Evolutionary conservation across 1,284 basidiomycete genomes (phyloP).

Genomic region (Trichosporon ovoides): DNA sequence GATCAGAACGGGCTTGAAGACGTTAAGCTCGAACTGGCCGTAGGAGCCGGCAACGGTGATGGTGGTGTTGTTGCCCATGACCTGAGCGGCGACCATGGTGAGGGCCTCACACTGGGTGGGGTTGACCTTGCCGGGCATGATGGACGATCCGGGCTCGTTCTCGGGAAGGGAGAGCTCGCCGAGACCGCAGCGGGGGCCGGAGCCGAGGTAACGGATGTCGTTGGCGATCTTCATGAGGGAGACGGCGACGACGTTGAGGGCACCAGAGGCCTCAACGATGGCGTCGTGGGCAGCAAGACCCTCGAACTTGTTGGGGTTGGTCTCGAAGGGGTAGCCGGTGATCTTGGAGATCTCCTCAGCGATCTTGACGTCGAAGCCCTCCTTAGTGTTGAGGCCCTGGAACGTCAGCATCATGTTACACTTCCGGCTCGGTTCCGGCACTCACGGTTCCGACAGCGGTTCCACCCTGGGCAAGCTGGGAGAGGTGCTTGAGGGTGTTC

Average conservation of each 20-base stretch:
- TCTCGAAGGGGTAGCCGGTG: constrained; percentile 84
- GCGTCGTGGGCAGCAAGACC: constrained; percentile 96
- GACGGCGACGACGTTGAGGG: constrained; percentile 88
- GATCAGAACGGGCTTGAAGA: constrained; percentile 93
- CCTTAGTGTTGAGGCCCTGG: constrained; percentile 84
- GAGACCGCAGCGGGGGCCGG: constrained; percentile 94
- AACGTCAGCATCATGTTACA: constrained; percentile 55
- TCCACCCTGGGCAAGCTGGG: constrained; percentile 91
- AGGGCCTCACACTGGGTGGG: constrained; percentile 99
- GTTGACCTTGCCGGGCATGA: constrained; percentile 99
- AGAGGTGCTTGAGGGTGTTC: constrained; percentile 76
- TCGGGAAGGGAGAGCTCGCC: constrained; percentile 93
- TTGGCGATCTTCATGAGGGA: constrained; percentile 99
- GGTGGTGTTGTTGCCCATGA: constrained; percentile 94
- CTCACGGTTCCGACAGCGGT: constrained; percentile 95
- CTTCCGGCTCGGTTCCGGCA: constrained; percentile 20
- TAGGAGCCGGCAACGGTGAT: constrained; percentile 90
- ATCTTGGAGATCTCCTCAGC: constrained; percentile 88
- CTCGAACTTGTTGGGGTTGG: constrained; percentile 99
- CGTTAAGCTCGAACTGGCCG: constrained; percentile 98
- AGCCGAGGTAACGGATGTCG: constrained; percentile 96
- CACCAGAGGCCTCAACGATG: constrained; percentile 93
- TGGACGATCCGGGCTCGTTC: constrained; percentile 98
- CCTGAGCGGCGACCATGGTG: constrained; percentile 98
- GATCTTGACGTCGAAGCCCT: constrained; percentile 92